These are phyloP conservation scores for Sporothrix brunneoviolacea DNA, from an alignment of 2,329 filamentous ascomycete genomes.

Conservation along the genomic window DNA sequence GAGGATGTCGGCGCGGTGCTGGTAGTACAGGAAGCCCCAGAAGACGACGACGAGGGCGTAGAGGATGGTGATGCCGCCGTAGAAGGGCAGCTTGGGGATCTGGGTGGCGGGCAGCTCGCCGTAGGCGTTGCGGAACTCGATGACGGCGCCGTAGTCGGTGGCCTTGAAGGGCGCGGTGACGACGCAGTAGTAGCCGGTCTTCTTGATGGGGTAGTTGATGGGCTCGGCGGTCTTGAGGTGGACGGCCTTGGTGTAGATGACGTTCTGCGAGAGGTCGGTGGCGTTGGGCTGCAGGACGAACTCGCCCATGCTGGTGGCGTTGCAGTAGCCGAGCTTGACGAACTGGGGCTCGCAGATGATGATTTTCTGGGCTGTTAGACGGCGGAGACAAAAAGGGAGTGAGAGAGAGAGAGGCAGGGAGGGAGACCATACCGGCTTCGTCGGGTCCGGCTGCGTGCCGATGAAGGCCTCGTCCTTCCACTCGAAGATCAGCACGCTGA, in stretches of 20 bases:
- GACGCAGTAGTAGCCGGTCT: constrained; percentile 95
- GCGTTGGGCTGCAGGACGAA: constrained; percentile 78
- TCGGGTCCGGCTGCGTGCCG: constrained; percentile 55
- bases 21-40: constrained; percentile 93
- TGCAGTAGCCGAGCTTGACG: constrained; percentile 65
- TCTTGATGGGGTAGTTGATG: constrained; percentile 76
- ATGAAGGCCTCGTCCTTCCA: constrained; percentile 81
- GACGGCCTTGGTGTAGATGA: constrained; percentile 73
- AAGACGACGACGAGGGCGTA: constrained; percentile 83
- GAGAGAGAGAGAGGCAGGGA: not conserved
- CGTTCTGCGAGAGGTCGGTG: constrained; percentile 59
- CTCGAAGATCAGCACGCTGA: constrained; percentile 87
- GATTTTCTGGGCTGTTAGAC: constrained; percentile 27
- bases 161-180: constrained; percentile 65
- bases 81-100: constrained; percentile 95
- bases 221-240: constrained; percentile 68
- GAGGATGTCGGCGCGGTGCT: constrained; percentile 89
- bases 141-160: constrained; percentile 67
- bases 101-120: constrained; percentile 92
- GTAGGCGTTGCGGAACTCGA: constrained; percentile 93
- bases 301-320: constrained; percentile 68
- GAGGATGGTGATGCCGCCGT: constrained; percentile 86
- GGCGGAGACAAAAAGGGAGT: not conserved
- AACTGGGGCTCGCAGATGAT: constrained; percentile 68
- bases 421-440: constrained; percentile 20